Conservation (phyloP, 345 rosid species). For the Eucalyptus albens region DNA sequence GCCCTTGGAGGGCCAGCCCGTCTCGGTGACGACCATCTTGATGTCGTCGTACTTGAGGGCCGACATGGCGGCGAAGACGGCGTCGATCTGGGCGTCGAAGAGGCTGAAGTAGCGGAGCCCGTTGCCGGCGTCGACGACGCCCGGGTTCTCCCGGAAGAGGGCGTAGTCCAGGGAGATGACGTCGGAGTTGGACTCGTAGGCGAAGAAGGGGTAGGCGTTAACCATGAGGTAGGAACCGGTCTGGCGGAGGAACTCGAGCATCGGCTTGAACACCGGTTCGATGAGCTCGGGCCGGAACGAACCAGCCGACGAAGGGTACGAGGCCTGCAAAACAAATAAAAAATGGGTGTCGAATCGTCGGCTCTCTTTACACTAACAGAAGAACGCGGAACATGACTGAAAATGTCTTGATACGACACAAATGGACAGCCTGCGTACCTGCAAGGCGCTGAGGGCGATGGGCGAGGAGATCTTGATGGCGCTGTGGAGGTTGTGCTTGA, state of each 20-base stretch:
- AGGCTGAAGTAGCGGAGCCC: conserved; percentile 74
- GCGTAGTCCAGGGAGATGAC: conserved; percentile 91
- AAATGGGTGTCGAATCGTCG: background rate
- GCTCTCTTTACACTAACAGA: background rate
- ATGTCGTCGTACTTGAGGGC: conserved; percentile 73
- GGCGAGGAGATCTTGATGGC: conserved; percentile 80
- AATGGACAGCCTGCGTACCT: background rate
- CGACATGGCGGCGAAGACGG: conserved; percentile 85
- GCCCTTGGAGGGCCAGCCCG: conserved; percentile 96
- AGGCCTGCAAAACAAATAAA: conserved; percentile 18
- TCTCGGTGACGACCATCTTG: conserved; percentile 63
- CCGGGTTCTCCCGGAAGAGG: conserved; percentile 80
- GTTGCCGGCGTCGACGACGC: conserved; percentile 75
- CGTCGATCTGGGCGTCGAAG: conserved; percentile 95
- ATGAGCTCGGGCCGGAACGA: conserved; percentile 71
- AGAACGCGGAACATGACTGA: background rate
- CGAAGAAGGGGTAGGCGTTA: conserved; percentile 88
- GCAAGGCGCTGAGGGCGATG: conserved; percentile 74
- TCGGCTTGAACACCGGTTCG: conserved; percentile 62
- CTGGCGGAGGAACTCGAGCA: conserved; percentile 75
- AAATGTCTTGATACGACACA: background rate
- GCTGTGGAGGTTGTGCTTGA: conserved; percentile 43
- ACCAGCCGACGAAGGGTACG: conserved; percentile 93
- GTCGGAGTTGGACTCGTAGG: conserved; percentile 82
- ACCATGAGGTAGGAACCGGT: conserved; percentile 92